Evolutionary conservation across 768 basidiomycete genomes (phyloP).

Genomic region (Tylopilus subfusipes): DNA sequence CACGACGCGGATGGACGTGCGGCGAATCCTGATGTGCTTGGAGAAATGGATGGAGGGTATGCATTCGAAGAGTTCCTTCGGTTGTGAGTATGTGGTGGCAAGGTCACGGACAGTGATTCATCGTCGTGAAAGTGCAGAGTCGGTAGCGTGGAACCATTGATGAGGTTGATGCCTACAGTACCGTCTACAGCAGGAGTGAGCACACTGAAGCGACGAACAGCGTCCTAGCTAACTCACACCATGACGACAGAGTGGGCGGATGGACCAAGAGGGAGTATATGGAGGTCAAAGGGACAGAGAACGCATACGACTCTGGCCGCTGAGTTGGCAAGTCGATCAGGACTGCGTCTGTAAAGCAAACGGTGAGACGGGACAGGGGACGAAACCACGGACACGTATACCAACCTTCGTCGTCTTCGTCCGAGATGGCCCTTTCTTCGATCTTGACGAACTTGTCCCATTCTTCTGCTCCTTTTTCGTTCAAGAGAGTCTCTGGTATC

Average conservation of each 20-base stretch:
- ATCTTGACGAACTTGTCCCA: conserved; percentile 89
- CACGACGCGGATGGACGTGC: conserved; percentile 51
- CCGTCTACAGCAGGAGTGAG: conserved; percentile 55
- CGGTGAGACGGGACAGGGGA: conserved; percentile 2
- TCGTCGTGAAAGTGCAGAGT: conserved; percentile 97
- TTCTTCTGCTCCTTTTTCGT: conserved; percentile 77
- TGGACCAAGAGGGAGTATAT: conserved; percentile 88
- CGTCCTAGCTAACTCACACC: conserved; percentile 53
- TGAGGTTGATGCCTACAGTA: conserved; percentile 84
- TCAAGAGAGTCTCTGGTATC: conserved; percentile 85
- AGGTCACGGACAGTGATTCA: conserved; percentile 77
- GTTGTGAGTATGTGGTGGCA: conserved; percentile 37
- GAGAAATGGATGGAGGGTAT: conserved; percentile 62
- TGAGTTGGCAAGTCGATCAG: conserved; percentile 82
- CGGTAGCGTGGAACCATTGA: conserved; percentile 79
- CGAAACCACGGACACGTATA: neutral
- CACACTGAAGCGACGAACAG: neutral
- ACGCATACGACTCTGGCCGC: conserved; percentile 87
- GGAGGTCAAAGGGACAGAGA: conserved; percentile 87
- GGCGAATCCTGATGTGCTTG: conserved; percentile 41
- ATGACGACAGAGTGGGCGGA: conserved; percentile 79
- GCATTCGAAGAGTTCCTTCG: conserved; percentile 41
- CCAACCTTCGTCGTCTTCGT: conserved; percentile 75
- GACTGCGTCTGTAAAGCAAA: conserved; percentile 58
- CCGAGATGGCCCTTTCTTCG: conserved; percentile 56